A percentile compares a stretch with the other conserved stretches of the same genome.
phyloP scores from a whole-genome alignment of 306 rosid genomes.

The Vigna hirtella region DNA sequence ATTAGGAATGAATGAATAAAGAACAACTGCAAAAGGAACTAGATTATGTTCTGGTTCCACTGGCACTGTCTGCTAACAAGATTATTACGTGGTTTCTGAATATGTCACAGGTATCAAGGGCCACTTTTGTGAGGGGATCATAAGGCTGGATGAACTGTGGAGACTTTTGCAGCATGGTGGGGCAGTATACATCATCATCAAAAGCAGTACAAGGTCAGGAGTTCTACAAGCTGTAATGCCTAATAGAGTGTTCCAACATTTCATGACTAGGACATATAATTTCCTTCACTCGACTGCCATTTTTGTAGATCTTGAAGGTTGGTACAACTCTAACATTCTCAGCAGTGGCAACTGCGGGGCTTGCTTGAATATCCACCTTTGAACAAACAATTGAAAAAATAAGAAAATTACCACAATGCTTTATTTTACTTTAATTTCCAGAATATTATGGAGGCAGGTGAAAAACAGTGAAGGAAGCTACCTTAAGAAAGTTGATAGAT shows the following conservation, averaged over 20 bases:
- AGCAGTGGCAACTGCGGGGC: constrained; percentile 59
- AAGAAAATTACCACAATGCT: background rate
- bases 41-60: constrained; percentile 60
- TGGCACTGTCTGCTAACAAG: constrained; percentile 54
- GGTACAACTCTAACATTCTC: constrained; percentile 79
- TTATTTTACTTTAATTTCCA: background rate
- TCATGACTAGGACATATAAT: constrained; percentile 78
- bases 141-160: constrained; percentile 42
- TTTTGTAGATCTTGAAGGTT: constrained; percentile 88
- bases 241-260: constrained; percentile 76
- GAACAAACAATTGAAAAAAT: constrained; percentile 36
- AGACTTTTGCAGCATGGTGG: constrained; percentile 40
- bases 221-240: constrained; percentile 73
- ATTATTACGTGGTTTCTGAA: constrained; percentile 62
- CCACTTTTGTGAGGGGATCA: constrained; percentile 45
- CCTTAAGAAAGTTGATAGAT: constrained; percentile 80
- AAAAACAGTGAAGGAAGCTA: constrained; percentile 36
- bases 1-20: constrained; percentile 85
- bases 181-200: constrained; percentile 42
- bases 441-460: background rate
- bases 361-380: constrained; percentile 73
- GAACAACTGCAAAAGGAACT: constrained; percentile 61
- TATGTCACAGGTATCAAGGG: constrained; percentile 56
- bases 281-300: constrained; percentile 76
- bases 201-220: constrained; percentile 41